Evolutionary conservation across 495 filamentous ascomycete species (phyloP), one percentile per base, ranked within the genome.

Genomic region (Podospora sp.): DNA sequence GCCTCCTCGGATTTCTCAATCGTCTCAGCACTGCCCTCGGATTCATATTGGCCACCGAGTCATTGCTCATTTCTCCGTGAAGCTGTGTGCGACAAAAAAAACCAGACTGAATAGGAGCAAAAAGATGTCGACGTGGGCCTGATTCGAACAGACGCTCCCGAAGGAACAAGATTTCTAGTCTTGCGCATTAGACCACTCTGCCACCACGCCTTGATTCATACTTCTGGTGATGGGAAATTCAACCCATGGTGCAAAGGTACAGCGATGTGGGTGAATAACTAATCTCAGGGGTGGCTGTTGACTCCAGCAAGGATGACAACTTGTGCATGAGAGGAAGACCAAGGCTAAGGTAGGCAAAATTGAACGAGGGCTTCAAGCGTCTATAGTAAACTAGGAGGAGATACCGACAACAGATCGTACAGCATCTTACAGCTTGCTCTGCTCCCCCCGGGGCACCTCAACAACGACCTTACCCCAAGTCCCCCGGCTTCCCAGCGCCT

Each of bases 401-500:
- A 5, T 12, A 14, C n/a, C n/a, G n/a, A n/a, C n/a, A n/a, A n/a
- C n/a, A n/a, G n/a, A n/a, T n/a, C n/a, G n/a, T n/a, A n/a, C 24
- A 57, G 16, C n/a, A 21, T 52, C 55, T 69, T 77, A 87, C 72
- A 87, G 46, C 66, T 78, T 84, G 67, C 79, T 90, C 74, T 80
- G 82, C 5, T 82, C 81, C 29, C 87, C 83, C 65, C 93, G 90
- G n/a, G 90, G 87, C 26, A 98, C 84, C 77, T 91, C 91, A 2
- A 97, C 90, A 0, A 98, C 92, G 1, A 97, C 94, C 85, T 98
- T 98, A 0, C 94, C 94, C 94, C 94, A 98, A 0, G 92, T 97
- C 71, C 90, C 92, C 55, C 94, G 81, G 18, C 85, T 84, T 0
- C 91, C 94, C 49, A 98, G 80, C 18, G 89, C 89, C 74, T 89